Evolutionary conservation across 108 stramenopile genomes (phyloP).

Genomic region (Nitzschia sp.): DNA sequence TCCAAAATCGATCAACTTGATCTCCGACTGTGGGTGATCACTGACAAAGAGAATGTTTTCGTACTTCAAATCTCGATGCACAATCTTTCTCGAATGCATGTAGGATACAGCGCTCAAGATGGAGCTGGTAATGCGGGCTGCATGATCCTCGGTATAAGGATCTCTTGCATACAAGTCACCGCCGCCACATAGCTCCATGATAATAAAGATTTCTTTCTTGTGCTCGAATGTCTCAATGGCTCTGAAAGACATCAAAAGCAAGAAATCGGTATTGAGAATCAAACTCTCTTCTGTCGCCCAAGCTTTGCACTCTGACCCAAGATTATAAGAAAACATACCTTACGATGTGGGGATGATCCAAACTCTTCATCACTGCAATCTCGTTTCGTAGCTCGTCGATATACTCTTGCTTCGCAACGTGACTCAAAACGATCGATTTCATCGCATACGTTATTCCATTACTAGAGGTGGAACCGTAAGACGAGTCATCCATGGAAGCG

Average conservation of each 20-base stretch:
- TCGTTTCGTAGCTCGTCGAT: conserved; percentile 66
- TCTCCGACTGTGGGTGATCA: conserved; percentile 32
- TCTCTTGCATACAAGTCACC: conserved; percentile 85
- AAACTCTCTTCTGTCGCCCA: no score
- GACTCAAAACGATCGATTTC: conserved; percentile 65
- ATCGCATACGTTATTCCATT: conserved; percentile 47
- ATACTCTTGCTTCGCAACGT: conserved; percentile 35
- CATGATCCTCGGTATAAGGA: conserved; percentile 83
- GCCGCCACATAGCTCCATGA: conserved; percentile 81
- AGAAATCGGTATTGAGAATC: not conserved
- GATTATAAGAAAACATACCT: conserved; percentile 7
- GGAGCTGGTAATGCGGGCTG: conserved; percentile 55
- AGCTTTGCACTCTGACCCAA: not conserved
- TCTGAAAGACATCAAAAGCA: not conserved
- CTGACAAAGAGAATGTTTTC: conserved; percentile 41
- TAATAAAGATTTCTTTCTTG: conserved; percentile 60
- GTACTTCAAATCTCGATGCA: conserved; percentile 40
- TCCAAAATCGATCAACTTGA: conserved; percentile 91
- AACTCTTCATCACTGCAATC: conserved; percentile 74
- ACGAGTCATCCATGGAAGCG: not conserved
- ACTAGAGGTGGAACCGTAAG: not conserved
- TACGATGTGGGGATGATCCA: conserved; percentile 93
- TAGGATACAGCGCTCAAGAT: conserved; percentile 56
- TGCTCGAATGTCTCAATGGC: conserved; percentile 80
- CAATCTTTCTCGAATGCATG: conserved; percentile 50